phyloP scores from a whole-genome alignment of 495 filamentous ascomycete species.

The Talaromyces thailandensis region DNA sequence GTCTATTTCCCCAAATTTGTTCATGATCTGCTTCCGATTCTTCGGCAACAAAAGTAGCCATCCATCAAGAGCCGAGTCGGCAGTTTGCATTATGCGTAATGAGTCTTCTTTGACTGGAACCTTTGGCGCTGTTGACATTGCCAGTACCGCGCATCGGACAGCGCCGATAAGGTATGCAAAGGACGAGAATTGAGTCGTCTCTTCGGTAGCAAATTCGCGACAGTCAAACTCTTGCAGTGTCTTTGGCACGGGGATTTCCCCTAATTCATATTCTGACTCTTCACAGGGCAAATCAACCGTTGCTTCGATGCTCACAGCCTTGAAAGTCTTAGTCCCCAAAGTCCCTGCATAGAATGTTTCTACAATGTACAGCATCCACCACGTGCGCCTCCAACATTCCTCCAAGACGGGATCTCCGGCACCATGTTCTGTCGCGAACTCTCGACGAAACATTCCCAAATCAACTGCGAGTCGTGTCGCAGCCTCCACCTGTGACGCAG shows the following conservation, averaged over 20 bases:
- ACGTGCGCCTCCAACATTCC: constrained; percentile 28
- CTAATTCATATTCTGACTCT: constrained; percentile 57
- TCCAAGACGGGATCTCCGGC: constrained; percentile 13
- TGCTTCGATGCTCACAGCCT: constrained; percentile 43
- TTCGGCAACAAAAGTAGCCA: constrained; percentile 21
- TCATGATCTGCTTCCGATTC: constrained; percentile 20
- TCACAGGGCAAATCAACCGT: constrained; percentile 69
- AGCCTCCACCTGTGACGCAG: constrained; percentile 13
- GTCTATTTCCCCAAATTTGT: constrained; percentile 18
- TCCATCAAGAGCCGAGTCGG: constrained; percentile 17
- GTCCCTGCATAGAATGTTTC: constrained; percentile 24
- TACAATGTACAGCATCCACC: constrained; percentile 26
- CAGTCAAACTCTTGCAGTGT: constrained; percentile 65
- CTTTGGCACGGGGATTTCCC: constrained; percentile 51
- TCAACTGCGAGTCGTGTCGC: constrained; percentile 30
- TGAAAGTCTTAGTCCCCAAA: constrained; percentile 29
- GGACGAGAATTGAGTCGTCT: constrained; percentile 58
- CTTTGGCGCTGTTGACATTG: constrained; percentile 16
- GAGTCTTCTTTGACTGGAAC: constrained; percentile 15
- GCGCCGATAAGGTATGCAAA: constrained; percentile 64
- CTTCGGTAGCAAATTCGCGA: constrained; percentile 51
- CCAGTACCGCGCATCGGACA: constrained; percentile 20
- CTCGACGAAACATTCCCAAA: constrained; percentile 13
- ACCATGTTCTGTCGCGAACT: constrained; percentile 14
- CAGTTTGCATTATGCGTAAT: constrained; percentile 16